Evolutionary conservation across 495 filamentous ascomycete genomes (phyloP), one percentile per base, ranked within the genome.

Genomic region (Letharia columbiana): DNA sequence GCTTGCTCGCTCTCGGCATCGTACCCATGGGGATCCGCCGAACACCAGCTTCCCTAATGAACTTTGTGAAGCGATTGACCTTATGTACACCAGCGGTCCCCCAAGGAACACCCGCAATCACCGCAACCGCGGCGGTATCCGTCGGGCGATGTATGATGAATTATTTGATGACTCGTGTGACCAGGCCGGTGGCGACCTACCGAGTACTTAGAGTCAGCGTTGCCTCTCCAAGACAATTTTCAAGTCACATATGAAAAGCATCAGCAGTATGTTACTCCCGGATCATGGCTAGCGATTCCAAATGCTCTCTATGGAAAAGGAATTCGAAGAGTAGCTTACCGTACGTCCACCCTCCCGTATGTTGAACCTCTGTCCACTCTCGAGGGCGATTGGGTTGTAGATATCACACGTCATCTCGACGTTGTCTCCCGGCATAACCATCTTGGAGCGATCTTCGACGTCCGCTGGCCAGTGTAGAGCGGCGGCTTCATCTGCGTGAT

Each of bases 361-460:
- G 83, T 96, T 98, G 82, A 98, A 91, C 63, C 94, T 88, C 82
- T 94, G 89, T 69, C 93, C 92, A 61, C 82, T 77, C 79, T 98
- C 95, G 62, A 96, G 73, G 64, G 92, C 94, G 69, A 95, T 78
- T 59, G 95, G 91, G 72, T 86, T 78, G 79, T 89, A 81, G 68
- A 95, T 86, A 68, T 84, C 80, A 78, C 89, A 89, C 67, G 90
- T 77, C 91, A 98, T 94, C 85, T 98, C 95, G 69, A 94, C 87
- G 81, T 98, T 98, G 84, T 98, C 94, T 74, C 94, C 94, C 63
- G 94, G 94, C 91, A 94, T 92, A 75, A 96, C 88, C 80, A 92
- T 87, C 78, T 86, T 89, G 73, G 77, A 78, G 65, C 83, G 77
- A 71, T 90, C 85, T 75, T 84, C 81, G 54, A 78, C 84, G 63